Evolutionary conservation across 768 basidiomycete species (phyloP).

Genomic region (Harrya chromipes): DNA sequence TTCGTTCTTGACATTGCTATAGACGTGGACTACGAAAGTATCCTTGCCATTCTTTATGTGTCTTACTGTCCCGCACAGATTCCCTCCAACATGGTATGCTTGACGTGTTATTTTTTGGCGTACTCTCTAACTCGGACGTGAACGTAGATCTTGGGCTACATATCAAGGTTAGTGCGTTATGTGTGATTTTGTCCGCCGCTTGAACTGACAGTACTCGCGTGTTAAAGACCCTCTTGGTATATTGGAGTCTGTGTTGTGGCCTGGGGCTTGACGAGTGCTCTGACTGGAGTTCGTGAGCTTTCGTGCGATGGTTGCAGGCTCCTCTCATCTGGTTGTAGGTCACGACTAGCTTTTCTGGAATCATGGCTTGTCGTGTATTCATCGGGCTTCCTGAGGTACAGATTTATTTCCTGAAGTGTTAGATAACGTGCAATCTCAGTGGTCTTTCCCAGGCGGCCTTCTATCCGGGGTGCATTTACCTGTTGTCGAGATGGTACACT

Average conservation of each 20-base stretch:
- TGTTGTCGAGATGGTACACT: conserved; percentile 28
- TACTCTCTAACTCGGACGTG: background rate
- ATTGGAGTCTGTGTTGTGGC: conserved; percentile 57
- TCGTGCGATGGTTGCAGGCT: too few relatives aligned
- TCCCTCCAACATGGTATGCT: conserved; percentile 14
- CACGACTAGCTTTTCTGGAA: conserved; percentile 52
- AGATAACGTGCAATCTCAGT: background rate
- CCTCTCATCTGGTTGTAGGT: too few relatives aligned
- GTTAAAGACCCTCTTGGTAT: conserved; percentile 55
- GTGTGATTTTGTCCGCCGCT: background rate
- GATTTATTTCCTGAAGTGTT: background rate
- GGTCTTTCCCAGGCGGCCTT: conserved; percentile 46
- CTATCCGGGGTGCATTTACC: conserved; percentile 54
- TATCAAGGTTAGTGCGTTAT: conserved; percentile 39
- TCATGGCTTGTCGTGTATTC: conserved; percentile 57
- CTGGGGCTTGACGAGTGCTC: conserved; percentile 62
- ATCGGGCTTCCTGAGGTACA: conserved; percentile 58
- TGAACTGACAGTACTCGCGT: background rate
- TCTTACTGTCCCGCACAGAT: conserved; percentile 62
- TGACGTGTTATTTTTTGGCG: background rate
- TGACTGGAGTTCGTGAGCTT: conserved; percentile 47
- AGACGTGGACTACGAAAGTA: conserved; percentile 55
- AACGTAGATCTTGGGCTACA: conserved; percentile 40
- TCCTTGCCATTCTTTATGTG: conserved; percentile 53
- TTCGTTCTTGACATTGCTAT: background rate